Percentiles rank a stretch among this genome's conserved stretches.
phyloP scores from a whole-genome alignment of 352 stramenopile species.

The Globisporangium echinulatum region DNA sequence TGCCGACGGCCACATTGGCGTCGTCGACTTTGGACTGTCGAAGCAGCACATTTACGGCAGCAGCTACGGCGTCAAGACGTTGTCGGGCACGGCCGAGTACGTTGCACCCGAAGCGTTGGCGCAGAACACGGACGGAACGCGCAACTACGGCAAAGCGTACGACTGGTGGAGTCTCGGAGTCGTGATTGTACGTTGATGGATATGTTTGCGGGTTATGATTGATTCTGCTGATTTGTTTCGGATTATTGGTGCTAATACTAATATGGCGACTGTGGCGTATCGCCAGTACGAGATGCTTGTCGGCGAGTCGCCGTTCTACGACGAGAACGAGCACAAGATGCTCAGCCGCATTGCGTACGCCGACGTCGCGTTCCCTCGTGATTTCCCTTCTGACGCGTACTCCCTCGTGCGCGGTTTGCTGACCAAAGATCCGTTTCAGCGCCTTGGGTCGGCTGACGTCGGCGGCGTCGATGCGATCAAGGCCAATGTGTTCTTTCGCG shows the following conservation, averaged over 20 bases:
- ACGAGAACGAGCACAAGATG: constrained; percentile 88
- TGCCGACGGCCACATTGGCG: constrained; percentile 80
- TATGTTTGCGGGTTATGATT: background rate
- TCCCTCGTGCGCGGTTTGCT: constrained; percentile 70
- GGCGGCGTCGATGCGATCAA: constrained; percentile 75
- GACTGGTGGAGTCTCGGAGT: constrained; percentile 88
- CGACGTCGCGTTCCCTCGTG: constrained; percentile 62
- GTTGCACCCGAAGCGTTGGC: constrained; percentile 79
- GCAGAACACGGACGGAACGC: constrained; percentile 69
- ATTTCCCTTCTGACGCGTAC: constrained; percentile 74
- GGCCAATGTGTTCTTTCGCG: constrained; percentile 56
- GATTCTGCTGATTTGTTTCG: background rate
- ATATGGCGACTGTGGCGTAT: too few relatives aligned
- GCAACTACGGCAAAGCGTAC: constrained; percentile 86
- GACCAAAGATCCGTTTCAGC: constrained; percentile 61
- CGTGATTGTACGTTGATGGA: constrained; percentile 62
- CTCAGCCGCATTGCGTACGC: constrained; percentile 76
- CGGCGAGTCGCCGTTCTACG: constrained; percentile 83
- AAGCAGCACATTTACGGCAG: constrained; percentile 87
- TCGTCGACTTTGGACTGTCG: constrained; percentile 85
- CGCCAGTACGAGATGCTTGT: constrained; percentile 84
- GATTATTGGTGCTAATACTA: background rate
- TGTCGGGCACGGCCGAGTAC: constrained; percentile 84
- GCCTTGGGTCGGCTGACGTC: constrained; percentile 56
- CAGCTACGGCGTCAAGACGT: constrained; percentile 79